A percentile compares a stretch with the other conserved stretches of the same genome.
phyloP scores from a whole-genome alignment of 805 yeast species.

The Myxozyma mucilagina region DNA sequence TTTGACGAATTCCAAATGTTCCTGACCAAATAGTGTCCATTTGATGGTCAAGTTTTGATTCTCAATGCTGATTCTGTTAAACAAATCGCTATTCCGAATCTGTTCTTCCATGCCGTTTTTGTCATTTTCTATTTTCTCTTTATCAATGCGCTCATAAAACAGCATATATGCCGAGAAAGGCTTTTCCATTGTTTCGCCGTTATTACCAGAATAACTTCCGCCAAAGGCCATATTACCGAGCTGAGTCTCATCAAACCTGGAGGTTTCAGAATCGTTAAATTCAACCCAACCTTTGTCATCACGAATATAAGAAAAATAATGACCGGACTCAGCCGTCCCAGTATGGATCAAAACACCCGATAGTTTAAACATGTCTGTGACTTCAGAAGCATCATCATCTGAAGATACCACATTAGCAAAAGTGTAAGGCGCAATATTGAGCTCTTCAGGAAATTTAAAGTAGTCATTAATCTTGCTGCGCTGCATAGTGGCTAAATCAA shows the following conservation, averaged over 20 bases:
- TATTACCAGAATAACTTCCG: slow-evolving; percentile 7
- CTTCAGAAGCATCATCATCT: background rate
- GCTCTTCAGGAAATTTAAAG: slow-evolving; percentile 26
- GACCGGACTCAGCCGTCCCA: slow-evolving; percentile 31
- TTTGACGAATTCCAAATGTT: slow-evolving; percentile 15
- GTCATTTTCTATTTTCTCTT: background rate
- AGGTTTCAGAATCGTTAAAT: slow-evolving; percentile 27
- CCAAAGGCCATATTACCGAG: slow-evolving; percentile 23
- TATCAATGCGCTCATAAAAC: slow-evolving; percentile 27
- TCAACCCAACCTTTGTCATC: slow-evolving; percentile 24
- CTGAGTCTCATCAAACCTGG: slow-evolving; percentile 19
- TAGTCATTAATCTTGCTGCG: slow-evolving; percentile 29
- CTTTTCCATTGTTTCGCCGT: slow-evolving; percentile 13
- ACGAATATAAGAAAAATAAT: slow-evolving; percentile 27
- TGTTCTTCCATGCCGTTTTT: background rate
- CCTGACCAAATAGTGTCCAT: slow-evolving; percentile 15
- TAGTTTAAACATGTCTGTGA: slow-evolving; percentile 10
- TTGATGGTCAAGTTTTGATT: slow-evolving; percentile 13
- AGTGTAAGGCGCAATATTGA: slow-evolving; percentile 22
- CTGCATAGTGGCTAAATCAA: slow-evolving; percentile 30
- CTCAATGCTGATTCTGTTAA: slow-evolving; percentile 11
- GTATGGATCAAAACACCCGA: slow-evolving; percentile 28
- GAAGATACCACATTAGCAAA: slow-evolving; percentile 1
- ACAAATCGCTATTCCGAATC: background rate
- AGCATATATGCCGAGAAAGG: slow-evolving; percentile 30